Evolutionary conservation across 2,329 filamentous ascomycete species (phyloP).

Genomic region (Septoria linicola): DNA sequence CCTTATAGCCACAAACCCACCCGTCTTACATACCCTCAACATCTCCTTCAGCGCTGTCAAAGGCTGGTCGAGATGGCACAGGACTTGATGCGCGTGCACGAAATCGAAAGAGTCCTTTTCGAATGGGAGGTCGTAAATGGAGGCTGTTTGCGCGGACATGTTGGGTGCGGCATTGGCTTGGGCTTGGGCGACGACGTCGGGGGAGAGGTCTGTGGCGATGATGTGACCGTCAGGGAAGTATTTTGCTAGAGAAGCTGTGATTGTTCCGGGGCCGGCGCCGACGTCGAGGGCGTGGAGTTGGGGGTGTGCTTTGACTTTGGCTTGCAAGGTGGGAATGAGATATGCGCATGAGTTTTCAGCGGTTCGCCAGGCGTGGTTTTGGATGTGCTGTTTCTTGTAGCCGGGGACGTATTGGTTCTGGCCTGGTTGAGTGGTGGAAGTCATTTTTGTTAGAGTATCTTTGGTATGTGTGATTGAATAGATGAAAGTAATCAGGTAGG

Average conservation of each 20-base stretch:
- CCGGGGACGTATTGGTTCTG: conserved; percentile 42
- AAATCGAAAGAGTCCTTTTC: conserved; percentile 56
- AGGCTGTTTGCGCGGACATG: conserved; percentile 41
- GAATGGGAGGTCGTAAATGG: conserved; percentile 40
- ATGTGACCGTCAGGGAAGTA: conserved; percentile 46
- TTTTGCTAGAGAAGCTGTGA: conserved; percentile 46
- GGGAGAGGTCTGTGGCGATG: conserved; percentile 48
- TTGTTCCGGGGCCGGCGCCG: conserved; percentile 52
- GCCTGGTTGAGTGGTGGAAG: neutral
- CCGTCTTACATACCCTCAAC: conserved; percentile 53
- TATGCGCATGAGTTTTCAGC: conserved; percentile 44
- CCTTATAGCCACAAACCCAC: conserved; percentile 54
- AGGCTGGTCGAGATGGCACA: conserved; percentile 57
- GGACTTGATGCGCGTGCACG: conserved; percentile 59
- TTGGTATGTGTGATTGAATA: neutral
- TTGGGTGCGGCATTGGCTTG: conserved; percentile 42
- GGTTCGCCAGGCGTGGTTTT: conserved; percentile 48
- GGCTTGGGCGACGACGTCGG: conserved; percentile 45
- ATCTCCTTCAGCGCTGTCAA: conserved; percentile 54
- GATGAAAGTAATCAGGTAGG: too few relatives aligned
- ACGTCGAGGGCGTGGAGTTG: conserved; percentile 46
- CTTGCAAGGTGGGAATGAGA: conserved; percentile 36
- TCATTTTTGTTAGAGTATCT: conserved; percentile 1
- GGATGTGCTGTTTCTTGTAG: conserved; percentile 43
- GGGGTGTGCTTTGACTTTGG: conserved; percentile 26